Percentiles rank a stretch among this genome's conserved stretches.
Conservation (phyloP, 1,284 basidiomycete species). For the Filobasidium uniguttulatum region DNA sequence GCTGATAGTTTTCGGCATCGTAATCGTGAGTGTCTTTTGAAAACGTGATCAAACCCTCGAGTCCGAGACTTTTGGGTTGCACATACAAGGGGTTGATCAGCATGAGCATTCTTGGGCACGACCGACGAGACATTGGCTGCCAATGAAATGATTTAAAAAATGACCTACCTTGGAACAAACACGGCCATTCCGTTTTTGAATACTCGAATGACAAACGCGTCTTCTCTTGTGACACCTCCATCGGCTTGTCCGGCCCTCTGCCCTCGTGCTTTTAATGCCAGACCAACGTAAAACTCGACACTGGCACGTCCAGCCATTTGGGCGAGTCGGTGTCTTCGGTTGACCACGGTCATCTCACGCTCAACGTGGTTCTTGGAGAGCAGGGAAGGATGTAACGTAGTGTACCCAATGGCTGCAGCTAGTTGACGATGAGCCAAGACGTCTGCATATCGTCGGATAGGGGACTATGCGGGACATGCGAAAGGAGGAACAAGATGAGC, state of each 20-base stretch:
- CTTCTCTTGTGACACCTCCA: slow-evolving; percentile 49
- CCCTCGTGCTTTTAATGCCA: slow-evolving; percentile 66
- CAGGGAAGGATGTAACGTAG: slow-evolving; percentile 68
- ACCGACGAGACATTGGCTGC: background rate
- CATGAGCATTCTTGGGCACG: slow-evolving; percentile 6
- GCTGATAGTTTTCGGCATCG: slow-evolving; percentile 79
- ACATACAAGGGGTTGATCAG: slow-evolving; percentile 4
- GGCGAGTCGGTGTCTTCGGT: slow-evolving; percentile 83
- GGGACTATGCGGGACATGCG: slow-evolving; percentile 41
- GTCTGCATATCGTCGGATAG: slow-evolving; percentile 88
- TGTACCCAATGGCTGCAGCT: slow-evolving; percentile 72
- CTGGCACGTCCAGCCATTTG: slow-evolving; percentile 94
- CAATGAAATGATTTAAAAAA: background rate
- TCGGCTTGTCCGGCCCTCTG: slow-evolving; percentile 35
- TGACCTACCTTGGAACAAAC: slow-evolving; percentile 79
- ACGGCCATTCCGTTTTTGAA: slow-evolving; percentile 93
- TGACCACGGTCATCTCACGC: slow-evolving; percentile 71
- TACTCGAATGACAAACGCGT: slow-evolving; percentile 87
- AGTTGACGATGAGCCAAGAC: slow-evolving; percentile 91
- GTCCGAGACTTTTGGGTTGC: slow-evolving; percentile 71
- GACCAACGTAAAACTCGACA: slow-evolving; percentile 92
- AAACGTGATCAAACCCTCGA: slow-evolving; percentile 90
- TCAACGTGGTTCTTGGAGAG: slow-evolving; percentile 86
- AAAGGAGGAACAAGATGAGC: background rate
- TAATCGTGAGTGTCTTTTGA: slow-evolving; percentile 67